phyloP scores from a whole-genome alignment of 2,329 filamentous ascomycete genomes.

The Blumeria graminis region DNA sequence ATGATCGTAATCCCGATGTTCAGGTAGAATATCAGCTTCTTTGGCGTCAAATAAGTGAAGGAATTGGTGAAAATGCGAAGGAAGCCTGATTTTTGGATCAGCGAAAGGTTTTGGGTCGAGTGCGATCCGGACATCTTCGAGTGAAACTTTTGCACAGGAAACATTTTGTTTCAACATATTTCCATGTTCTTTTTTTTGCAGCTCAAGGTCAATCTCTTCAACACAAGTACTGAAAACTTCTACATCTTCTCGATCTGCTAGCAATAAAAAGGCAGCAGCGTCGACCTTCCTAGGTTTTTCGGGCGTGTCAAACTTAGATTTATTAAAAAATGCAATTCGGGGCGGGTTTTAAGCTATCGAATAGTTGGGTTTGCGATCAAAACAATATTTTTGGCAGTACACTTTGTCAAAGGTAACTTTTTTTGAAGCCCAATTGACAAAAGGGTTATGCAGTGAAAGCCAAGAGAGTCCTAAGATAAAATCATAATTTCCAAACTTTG shows the following conservation, averaged over 20 bases:
- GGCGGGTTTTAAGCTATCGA: not conserved
- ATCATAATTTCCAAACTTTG: not conserved
- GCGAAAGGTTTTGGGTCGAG: too few species aligned
- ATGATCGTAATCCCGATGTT: not conserved
- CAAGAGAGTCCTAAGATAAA: not conserved
- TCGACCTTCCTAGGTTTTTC: too few species aligned
- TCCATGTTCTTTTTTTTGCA: too few species aligned
- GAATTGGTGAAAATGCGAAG: not conserved
- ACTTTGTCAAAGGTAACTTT: not conserved
- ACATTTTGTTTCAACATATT: too few species aligned
- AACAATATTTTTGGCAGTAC: not conserved
- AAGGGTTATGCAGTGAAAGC: not conserved
- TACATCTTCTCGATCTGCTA: too few species aligned
- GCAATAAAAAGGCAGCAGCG: too few species aligned
- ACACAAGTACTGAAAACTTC: too few species aligned
- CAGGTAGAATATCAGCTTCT: not conserved
- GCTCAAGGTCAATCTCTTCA: too few species aligned
- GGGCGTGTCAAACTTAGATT: too few species aligned
- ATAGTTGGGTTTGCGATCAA: not conserved
- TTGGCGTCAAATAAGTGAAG: not conserved
- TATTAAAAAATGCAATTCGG: too few species aligned
- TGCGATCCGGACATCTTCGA: not conserved
- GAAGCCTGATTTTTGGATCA: not conserved
- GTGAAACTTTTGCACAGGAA: not conserved
- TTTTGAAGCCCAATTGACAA: not conserved